phyloP scores from a whole-genome alignment of 345 rosid genomes.

The Camelina neglecta region DNA sequence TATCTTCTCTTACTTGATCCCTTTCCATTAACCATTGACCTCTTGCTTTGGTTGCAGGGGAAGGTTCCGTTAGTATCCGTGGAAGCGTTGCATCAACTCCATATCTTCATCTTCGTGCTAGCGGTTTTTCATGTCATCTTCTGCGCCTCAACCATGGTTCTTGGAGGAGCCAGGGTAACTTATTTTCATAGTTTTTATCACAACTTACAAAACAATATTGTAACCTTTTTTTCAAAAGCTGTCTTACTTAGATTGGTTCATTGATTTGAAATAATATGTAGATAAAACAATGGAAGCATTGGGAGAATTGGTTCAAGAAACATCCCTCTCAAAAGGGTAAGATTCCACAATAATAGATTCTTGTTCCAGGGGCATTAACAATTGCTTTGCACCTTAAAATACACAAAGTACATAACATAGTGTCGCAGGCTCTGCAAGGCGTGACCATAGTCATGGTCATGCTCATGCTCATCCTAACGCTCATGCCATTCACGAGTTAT shows the following conservation, averaged over 20 bases:
- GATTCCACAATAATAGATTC: conserved; percentile 1
- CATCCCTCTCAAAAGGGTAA: conserved; percentile 41
- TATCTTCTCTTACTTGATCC: background rate
- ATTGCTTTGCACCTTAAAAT: background rate
- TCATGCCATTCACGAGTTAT: conserved; percentile 25
- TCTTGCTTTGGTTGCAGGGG: conserved; percentile 53
- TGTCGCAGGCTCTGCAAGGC: conserved; percentile 39
- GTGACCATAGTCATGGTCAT: conserved; percentile 8
- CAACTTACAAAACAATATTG: background rate
- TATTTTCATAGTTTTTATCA: background rate
- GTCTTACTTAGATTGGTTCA: background rate
- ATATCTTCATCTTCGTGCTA: conserved; percentile 83
- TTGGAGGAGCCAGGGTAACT: conserved; percentile 73
- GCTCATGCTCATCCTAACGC: conserved; percentile 33
- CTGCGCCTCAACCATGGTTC: conserved; percentile 78
- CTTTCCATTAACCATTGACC: background rate
- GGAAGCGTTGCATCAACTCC: conserved; percentile 89
- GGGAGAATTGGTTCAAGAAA: conserved; percentile 60
- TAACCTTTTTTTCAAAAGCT: too few species aligned
- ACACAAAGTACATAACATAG: background rate
- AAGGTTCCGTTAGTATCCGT: conserved; percentile 61
- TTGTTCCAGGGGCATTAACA: background rate
- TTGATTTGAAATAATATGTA: conserved; percentile 34
- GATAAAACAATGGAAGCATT: conserved; percentile 81
- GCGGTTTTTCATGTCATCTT: conserved; percentile 83